Conservation (phyloP, 805 yeast species). For the Sugiyamaella lignohabitans region DNA sequence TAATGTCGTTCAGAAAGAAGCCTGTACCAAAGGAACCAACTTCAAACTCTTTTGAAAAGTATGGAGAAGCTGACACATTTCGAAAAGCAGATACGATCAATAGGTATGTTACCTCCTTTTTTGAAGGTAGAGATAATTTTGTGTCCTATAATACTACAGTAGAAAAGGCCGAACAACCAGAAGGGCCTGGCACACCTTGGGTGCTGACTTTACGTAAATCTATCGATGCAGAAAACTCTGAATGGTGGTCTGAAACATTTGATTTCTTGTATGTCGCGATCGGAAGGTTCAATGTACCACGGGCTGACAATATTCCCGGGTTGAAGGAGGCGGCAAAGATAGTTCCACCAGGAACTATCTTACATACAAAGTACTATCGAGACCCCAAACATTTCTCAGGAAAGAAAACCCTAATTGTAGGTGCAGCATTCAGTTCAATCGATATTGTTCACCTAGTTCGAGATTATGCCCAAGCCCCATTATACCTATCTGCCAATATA, state of each 20-base stretch:
- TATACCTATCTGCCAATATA: slow-evolving; percentile 10
- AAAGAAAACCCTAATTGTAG: slow-evolving; percentile 52
- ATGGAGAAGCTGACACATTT: slow-evolving; percentile 10
- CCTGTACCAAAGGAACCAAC: slow-evolving; percentile 5
- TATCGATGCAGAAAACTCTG: not conserved
- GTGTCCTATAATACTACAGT: slow-evolving; percentile 31
- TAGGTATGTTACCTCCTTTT: slow-evolving; percentile 6
- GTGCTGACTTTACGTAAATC: slow-evolving; percentile 21
- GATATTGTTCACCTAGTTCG: slow-evolving; percentile 53
- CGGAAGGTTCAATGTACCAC: slow-evolving; percentile 58
- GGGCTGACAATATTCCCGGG: slow-evolving; percentile 48
- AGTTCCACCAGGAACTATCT: slow-evolving; percentile 37
- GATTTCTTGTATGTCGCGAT: slow-evolving; percentile 58
- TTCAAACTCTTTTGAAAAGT: slow-evolving; percentile 3
- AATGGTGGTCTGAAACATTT: slow-evolving; percentile 34
- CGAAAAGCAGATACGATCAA: slow-evolving; percentile 6
- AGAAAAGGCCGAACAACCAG: slow-evolving; percentile 23
- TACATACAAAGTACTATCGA: slow-evolving; percentile 53
- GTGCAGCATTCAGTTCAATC: slow-evolving; percentile 68
- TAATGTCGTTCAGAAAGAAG: slow-evolving; percentile 12
- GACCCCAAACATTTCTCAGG: slow-evolving; percentile 38
- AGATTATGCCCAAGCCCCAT: slow-evolving; percentile 9
- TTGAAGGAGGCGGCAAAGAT: slow-evolving; percentile 34
- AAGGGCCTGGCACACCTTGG: slow-evolving; percentile 30
- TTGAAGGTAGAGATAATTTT: slow-evolving; percentile 2